phyloP scores from a whole-genome alignment of 2,329 filamentous ascomycete species.

The Colletotrichum gloeosporioides region DNA sequence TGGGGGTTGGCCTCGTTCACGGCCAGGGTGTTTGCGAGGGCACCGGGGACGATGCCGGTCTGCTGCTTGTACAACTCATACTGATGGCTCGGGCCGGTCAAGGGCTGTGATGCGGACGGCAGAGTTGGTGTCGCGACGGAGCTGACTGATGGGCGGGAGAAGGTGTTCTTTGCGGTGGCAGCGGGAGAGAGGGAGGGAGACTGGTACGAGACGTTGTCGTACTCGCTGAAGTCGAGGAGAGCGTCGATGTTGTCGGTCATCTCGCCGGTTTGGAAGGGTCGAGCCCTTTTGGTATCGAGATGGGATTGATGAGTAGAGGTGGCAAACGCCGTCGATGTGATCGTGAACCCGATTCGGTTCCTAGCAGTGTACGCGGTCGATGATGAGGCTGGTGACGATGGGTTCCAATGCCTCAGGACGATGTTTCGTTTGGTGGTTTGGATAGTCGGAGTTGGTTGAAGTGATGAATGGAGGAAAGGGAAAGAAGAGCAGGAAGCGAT shows the following conservation, averaged over 20 bases:
- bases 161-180: conserved; percentile 57
- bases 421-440: conserved; percentile 17
- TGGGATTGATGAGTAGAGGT: background rate
- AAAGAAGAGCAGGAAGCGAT: background rate
- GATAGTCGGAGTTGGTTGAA: conserved; percentile 3
- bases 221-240: conserved; percentile 66
- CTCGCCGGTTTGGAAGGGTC: conserved; percentile 15
- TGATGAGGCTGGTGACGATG: conserved; percentile 11
- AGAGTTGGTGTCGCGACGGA: conserved; percentile 60
- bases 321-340: background rate
- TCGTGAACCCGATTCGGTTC: background rate
- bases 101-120: conserved; percentile 58
- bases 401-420: background rate
- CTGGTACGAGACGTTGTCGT: conserved; percentile 65
- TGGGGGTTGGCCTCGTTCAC: conserved; percentile 68
- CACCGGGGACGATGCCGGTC: conserved; percentile 88
- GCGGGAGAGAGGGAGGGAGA: conserved; percentile 66
- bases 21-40: conserved; percentile 79
- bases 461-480: background rate
- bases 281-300: conserved; percentile 5
- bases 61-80: conserved; percentile 96
- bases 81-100: conserved; percentile 88
- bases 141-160: conserved; percentile 55
- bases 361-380: background rate
- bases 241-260: conserved; percentile 58